Evolutionary conservation across 345 rosid species (phyloP).

Genomic region (Syzygium aromaticum): DNA sequence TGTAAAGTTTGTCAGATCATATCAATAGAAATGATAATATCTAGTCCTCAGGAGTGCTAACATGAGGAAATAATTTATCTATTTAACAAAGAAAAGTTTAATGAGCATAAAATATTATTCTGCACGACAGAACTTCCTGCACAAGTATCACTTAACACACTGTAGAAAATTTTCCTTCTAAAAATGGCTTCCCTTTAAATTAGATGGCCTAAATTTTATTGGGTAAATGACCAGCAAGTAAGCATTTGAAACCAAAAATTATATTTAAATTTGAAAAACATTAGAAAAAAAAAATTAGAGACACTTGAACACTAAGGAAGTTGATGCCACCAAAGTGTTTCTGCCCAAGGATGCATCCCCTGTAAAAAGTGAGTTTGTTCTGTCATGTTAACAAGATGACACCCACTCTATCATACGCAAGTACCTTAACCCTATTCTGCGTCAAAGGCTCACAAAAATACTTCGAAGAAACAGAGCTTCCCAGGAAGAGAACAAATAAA

Average conservation of each 20-base stretch:
- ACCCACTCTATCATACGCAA: not conserved
- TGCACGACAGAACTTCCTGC: not conserved
- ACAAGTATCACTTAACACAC: not conserved
- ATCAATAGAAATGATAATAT: not conserved
- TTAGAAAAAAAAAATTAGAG: not conserved
- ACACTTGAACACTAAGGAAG: not conserved
- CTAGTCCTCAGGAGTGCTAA: no score
- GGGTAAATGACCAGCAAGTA: not conserved
- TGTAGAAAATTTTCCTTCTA: not conserved
- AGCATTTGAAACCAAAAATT: not conserved
- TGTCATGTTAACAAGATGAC: not conserved
- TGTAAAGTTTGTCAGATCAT: constrained; percentile 3
- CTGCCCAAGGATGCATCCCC: not conserved
- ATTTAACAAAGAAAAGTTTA: not conserved
- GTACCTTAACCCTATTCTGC: not conserved
- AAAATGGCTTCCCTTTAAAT: not conserved
- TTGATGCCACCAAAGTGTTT: not conserved
- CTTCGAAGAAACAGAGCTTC: not conserved
- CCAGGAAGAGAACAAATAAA: not conserved
- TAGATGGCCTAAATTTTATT: not conserved
- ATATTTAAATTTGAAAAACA: not conserved
- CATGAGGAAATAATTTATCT: not conserved
- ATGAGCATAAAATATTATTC: not conserved
- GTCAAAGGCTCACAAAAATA: not conserved
- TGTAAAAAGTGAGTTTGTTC: not conserved